Conservation (phyloP, 148 eudicot genomes). For the Dianthus caryophyllus region DNA sequence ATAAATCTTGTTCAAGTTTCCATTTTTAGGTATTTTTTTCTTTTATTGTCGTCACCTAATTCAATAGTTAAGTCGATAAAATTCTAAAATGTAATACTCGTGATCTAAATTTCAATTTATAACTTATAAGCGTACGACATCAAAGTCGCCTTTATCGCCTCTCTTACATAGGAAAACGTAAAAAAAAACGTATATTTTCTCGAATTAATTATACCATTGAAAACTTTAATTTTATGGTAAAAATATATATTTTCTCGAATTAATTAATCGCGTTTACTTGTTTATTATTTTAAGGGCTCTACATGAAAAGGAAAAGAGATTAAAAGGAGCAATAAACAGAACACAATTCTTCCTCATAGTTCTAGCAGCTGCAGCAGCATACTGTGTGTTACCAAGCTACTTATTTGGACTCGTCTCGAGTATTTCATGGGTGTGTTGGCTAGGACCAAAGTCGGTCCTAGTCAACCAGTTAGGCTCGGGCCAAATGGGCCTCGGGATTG, state of each 20-base stretch:
- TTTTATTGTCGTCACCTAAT: neutral
- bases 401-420: slow-evolving; percentile 61
- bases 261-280: neutral
- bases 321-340: slow-evolving; percentile 48
- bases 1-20: slow-evolving; percentile 70
- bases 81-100: too few species aligned
- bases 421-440: slow-evolving; percentile 90
- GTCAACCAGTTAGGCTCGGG: slow-evolving; percentile 87
- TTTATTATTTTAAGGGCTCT: slow-evolving; percentile 57
- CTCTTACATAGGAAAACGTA: too few species aligned
- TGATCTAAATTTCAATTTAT: too few species aligned
- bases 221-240: too few species aligned
- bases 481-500: slow-evolving; percentile 63
- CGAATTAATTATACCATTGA: too few species aligned
- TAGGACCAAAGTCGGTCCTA: slow-evolving; percentile 52
- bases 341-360: slow-evolving; percentile 75
- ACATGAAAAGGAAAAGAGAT: slow-evolving; percentile 68
- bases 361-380: slow-evolving; percentile 59
- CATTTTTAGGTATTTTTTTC: slow-evolving; percentile 56
- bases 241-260: too few species aligned
- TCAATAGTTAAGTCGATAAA: too few species aligned
- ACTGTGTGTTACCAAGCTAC: slow-evolving; percentile 67
- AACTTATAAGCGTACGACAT: too few species aligned
- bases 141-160: too few species aligned
- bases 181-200: too few species aligned